Evolutionary conservation across 2,329 filamentous ascomycete genomes (phyloP).

Genomic region (Hortaea sp.): DNA sequence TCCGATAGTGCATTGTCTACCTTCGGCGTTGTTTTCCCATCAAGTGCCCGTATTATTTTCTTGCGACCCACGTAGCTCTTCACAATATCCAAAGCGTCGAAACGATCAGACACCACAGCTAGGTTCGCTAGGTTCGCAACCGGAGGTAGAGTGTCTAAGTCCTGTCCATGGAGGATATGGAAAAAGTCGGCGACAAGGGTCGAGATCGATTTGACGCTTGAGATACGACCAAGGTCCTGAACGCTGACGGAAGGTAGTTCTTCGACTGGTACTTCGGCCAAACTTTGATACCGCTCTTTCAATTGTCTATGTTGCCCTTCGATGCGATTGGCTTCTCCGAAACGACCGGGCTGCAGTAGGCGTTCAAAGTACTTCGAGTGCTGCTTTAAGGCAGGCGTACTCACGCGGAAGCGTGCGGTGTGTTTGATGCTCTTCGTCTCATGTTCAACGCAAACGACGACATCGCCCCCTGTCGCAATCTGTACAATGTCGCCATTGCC

Average conservation of each 20-base stretch:
- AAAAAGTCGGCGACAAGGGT: constrained; percentile 54
- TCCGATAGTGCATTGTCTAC: constrained; percentile 39
- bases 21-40: constrained; percentile 35
- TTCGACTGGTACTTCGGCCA: constrained; percentile 30
- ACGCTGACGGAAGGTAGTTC: constrained; percentile 57
- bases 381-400: constrained; percentile 45
- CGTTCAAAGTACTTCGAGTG: constrained; percentile 62
- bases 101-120: constrained; percentile 62
- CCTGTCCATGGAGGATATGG: constrained; percentile 51
- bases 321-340: constrained; percentile 52
- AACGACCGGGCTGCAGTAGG: constrained; percentile 53
- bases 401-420: constrained; percentile 53
- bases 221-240: constrained; percentile 59
- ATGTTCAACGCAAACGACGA: constrained; percentile 58
- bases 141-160: constrained; percentile 31
- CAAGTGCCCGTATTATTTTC: constrained; percentile 32
- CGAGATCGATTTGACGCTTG: constrained; percentile 48
- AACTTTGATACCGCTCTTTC: constrained; percentile 35
- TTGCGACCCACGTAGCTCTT: constrained; percentile 43
- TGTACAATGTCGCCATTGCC: constrained; percentile 28
- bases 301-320: constrained; percentile 43
- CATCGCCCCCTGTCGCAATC: constrained; percentile 50
- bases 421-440: constrained; percentile 33
- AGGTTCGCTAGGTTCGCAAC: constrained; percentile 57
- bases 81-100: constrained; percentile 52